These are phyloP conservation scores for Colletotrichum tamarilloi DNA, from an alignment of 2,329 filamentous ascomycete genomes.

Conservation along the genomic window DNA sequence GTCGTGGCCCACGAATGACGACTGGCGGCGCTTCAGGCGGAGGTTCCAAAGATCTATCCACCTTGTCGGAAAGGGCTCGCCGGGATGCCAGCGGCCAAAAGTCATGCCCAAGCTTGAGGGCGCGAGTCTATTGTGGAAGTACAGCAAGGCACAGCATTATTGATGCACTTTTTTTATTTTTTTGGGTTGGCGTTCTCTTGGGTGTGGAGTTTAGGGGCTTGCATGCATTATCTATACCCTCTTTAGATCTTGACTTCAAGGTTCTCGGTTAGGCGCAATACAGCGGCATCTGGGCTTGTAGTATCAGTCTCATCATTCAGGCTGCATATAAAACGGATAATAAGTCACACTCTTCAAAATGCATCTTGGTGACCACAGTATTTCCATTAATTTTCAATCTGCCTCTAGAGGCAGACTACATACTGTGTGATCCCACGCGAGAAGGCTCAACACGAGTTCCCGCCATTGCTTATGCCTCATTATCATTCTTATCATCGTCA, in stretches of 20 bases:
- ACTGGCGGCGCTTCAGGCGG: conserved; percentile 50
- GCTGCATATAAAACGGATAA: not conserved
- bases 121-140: conserved; percentile 37
- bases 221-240: conserved; percentile 16
- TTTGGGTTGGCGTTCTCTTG: not conserved
- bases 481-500: too few species aligned
- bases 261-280: not conserved
- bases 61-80: conserved; percentile 45
- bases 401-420: not conserved
- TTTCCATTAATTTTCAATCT: not conserved
- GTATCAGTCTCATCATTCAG: not conserved
- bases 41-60: conserved; percentile 47
- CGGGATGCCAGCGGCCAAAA: not conserved
- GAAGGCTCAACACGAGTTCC: not conserved
- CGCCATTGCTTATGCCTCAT: too few species aligned
- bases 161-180: not conserved
- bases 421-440: not conserved
- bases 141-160: conserved; percentile 29
- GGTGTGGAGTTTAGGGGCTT: not conserved
- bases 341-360: not conserved
- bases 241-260: not conserved
- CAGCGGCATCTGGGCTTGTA: too few species aligned
- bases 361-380: not conserved
- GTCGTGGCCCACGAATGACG: conserved; percentile 53
- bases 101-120: conserved; percentile 35